Percentiles rank a stretch among this genome's conserved stretches.
Evolutionary conservation across 164 flowering plant species (phyloP).

Genomic region (Paratinospora sagittata): DNA sequence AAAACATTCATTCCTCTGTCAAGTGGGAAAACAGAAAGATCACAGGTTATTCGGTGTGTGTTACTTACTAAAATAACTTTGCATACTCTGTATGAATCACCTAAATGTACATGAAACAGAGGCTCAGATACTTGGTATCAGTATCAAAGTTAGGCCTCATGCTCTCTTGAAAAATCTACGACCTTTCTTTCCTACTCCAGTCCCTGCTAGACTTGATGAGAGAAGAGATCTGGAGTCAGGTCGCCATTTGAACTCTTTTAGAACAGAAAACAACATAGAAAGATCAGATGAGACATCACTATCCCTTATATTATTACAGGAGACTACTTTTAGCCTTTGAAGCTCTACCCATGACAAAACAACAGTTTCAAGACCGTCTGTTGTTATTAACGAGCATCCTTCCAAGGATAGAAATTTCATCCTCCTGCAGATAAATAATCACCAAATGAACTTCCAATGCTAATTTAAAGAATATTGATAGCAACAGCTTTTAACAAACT

Average conservation of each 20-base stretch:
- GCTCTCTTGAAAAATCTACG: slow-evolving; percentile 60
- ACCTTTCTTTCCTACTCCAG: slow-evolving; percentile 62
- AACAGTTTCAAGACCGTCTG: slow-evolving; percentile 69
- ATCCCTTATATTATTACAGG: slow-evolving; percentile 78
- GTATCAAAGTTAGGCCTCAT: slow-evolving; percentile 9
- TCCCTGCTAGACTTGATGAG: slow-evolving; percentile 51
- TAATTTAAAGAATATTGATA: too few species aligned
- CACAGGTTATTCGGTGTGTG: too few species aligned
- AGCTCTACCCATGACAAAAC: slow-evolving; percentile 74
- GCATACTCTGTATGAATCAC: too few species aligned
- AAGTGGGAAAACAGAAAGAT: too few species aligned
- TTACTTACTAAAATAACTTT: too few species aligned
- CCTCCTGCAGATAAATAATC: slow-evolving; percentile 50
- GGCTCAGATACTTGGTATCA: too few species aligned
- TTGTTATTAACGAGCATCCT: slow-evolving; percentile 81
- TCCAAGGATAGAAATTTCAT: slow-evolving; percentile 65
- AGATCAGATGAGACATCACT: slow-evolving; percentile 62
- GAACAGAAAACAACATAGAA: slow-evolving; percentile 54
- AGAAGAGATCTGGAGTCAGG: slow-evolving; percentile 75
- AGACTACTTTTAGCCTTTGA: slow-evolving; percentile 63
- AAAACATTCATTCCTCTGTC: too few species aligned
- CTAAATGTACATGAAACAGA: too few species aligned
- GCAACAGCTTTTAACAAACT: too few species aligned
- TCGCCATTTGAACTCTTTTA: slow-evolving; percentile 79
- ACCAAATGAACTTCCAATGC: slow-evolving; percentile 2